These are phyloP conservation scores for Hypoxylon sp. DNA, from an alignment of 2,329 filamentous ascomycete genomes.

Conservation along the genomic window DNA sequence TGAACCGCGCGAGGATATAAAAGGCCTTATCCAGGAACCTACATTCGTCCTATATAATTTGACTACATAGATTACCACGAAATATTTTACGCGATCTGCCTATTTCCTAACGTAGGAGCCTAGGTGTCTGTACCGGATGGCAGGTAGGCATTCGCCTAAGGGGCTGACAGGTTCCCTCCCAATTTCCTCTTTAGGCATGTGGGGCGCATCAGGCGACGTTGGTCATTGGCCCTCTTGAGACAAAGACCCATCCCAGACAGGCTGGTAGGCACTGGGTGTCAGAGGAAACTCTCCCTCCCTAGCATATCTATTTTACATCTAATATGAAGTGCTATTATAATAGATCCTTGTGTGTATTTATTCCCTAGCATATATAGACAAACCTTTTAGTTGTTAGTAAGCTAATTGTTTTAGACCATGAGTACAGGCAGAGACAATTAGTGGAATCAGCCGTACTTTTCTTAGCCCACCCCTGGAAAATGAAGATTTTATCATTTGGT, in stretches of 20 bases:
- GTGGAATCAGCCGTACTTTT: no score
- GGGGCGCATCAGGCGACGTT: not conserved
- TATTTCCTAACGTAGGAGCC: not conserved
- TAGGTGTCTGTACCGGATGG: not conserved
- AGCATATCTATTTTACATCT: no score
- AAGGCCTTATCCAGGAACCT: not conserved
- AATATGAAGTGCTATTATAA: no score
- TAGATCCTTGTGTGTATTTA: no score
- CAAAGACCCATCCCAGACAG: not conserved
- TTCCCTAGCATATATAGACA: no score
- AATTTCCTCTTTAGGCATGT: slow-evolving; percentile 38
- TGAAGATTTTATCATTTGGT: no score
- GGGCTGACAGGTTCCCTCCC: slow-evolving; percentile 3
- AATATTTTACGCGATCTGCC: not conserved
- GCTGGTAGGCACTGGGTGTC: not conserved
- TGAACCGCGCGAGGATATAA: not conserved
- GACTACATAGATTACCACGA: not conserved
- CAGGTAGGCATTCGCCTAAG: not conserved
- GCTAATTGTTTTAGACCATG: no score
- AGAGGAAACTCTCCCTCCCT: no score
- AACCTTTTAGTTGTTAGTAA: no score
- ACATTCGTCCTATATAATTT: not conserved
- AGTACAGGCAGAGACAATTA: no score
- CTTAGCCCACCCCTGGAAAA: no score
- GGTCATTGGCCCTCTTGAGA: slow-evolving; percentile 23